Base-by-base conservation (phyloP, 805 yeast species). In the Naumovozyma dairenensis region DNA sequence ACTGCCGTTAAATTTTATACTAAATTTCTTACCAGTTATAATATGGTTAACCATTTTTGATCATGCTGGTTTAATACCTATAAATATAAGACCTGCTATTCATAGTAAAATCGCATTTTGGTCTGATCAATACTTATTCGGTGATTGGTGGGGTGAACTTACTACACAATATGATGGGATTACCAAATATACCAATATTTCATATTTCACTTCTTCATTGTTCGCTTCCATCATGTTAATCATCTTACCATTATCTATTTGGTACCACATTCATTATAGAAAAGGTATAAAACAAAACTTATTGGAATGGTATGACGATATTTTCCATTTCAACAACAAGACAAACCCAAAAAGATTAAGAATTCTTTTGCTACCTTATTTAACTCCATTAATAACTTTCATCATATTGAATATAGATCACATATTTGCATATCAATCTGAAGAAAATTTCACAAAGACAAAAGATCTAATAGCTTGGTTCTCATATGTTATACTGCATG, bases 401-500 rank as follows among this genome's bases (percentile, higher is more conserved):
- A 55, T 69, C 6, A 29, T 69, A 1, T 50, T 78, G 24, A 75
- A 75, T 51, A 8, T 68, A 4, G 69, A 53, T 21, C 66, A 67
- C 39, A 45, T 49, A 25, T 55, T 71, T 25, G 58, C 67, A 6
- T 52, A 58, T 6, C 72, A 64, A 38, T 34, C 33, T 6, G 51
- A 44, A 24, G 34, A 32, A n/a, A 51, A 66, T 14, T 59, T 69
- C 32, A 53, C 64, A 32, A 61, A 66, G 6, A 43, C 53, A 10
- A 67, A 69, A 42, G 83, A 78, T 52, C 41, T 76, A 7, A 38
- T 66, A 19, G 77, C 84, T 1, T 74, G 82, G 80, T 52, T 67
- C 28, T 71, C 73, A 22, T 77, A 77, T 47, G 82, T 77, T 9
- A 49, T 77, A 15, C 63, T 72, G 25, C 85, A 79, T 52, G 63